Evolutionary conservation across 495 filamentous ascomycete genomes (phyloP), one percentile per base, ranked within the genome.

Genomic region (Aspergillus cavernicola): DNA sequence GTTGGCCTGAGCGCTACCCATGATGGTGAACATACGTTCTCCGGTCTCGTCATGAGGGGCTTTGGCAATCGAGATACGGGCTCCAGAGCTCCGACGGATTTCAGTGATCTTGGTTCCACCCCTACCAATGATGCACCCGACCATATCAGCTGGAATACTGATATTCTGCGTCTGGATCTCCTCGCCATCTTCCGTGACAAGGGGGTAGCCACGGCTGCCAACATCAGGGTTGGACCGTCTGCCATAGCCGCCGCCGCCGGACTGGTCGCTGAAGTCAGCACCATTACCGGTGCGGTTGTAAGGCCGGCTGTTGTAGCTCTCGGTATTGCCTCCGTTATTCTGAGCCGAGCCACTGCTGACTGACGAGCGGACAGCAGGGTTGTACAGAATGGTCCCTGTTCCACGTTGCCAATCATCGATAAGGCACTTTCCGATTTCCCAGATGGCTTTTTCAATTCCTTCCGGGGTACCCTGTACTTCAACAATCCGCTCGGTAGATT

Each of bases 1-100:
- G 63, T 97, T 97, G 55, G 88, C 88, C 70, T 81, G 81, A 20
- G 86, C 84, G 51, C 88, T 95, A 53, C 93, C 93, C 81, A 95
- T 96, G 66, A 98, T 97, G 56, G 93, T 97, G 76, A 97, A 98
- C 93, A 98, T 97, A 63, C 93, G 85, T 80, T 98, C 93, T 47
- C 93, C 93, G 40, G 90, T 92, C 50, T 97, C 95, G 59, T 97
- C 93, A 61, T 98, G 93, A 28, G 95, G 90, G 19, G 90, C 89
- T 79, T 98, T 98, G 58, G 93, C 93, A 68, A 98, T 98, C 52
- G 90, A 96, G 74, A 98, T 98, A 57, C 91, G 86, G 49, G 93
- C 93, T 49, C 92, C 92, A 57, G 93, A 98, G 50, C 83, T 90
- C 73, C 95, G 91, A 63, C 93, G 85, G 61, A 98, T 98, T 72